Conservation (phyloP, 148 eudicot genomes). For the Spergularia bocconei region DNA sequence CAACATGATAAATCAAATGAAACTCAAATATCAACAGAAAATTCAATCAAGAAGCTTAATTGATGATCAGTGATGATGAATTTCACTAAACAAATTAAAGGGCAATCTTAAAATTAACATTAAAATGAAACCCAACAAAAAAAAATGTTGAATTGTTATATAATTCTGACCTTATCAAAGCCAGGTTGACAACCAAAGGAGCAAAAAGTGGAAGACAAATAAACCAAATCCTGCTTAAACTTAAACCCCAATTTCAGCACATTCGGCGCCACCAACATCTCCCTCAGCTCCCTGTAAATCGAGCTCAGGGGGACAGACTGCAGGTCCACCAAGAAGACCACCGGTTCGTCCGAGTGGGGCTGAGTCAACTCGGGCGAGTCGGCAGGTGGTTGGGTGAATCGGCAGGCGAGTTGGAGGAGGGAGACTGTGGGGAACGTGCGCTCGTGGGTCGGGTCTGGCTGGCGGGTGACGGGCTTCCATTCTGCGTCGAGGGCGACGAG, state of each 20-base stretch:
- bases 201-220: slow-evolving; percentile 67
- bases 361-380: slow-evolving; percentile 7
- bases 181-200: slow-evolving; percentile 54
- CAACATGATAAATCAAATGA: neutral
- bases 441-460: slow-evolving; percentile 31
- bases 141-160: neutral
- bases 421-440: slow-evolving; percentile 64
- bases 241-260: slow-evolving; percentile 74
- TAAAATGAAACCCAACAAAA: neutral
- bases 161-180: slow-evolving; percentile 48
- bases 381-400: slow-evolving; percentile 26
- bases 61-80: neutral
- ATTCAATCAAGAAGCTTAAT: neutral
- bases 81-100: neutral
- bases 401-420: slow-evolving; percentile 91
- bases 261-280: slow-evolving; percentile 42
- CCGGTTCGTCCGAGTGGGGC: slow-evolving; percentile 16
- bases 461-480: slow-evolving; percentile 55
- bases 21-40: neutral
- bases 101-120: neutral
- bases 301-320: slow-evolving; percentile 38
- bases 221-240: slow-evolving; percentile 85
- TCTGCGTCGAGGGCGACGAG: slow-evolving; percentile 60
- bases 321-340: slow-evolving; percentile 60
- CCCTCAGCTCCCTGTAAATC: slow-evolving; percentile 38